phyloP scores from a whole-genome alignment of 805 yeast species.

The Barnettozyma pratensis region DNA sequence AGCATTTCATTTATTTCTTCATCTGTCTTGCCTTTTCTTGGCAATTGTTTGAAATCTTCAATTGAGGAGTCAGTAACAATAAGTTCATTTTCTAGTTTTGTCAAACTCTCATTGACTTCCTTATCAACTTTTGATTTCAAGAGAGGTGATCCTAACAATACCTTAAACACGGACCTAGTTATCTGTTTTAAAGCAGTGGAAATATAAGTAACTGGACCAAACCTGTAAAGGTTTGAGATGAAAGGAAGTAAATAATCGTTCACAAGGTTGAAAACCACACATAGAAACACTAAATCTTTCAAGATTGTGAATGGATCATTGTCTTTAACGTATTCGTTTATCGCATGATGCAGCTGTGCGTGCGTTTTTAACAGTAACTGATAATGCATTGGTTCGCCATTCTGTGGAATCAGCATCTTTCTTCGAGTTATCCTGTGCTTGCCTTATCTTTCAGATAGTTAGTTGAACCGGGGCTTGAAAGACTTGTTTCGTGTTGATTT shows the following conservation, averaged over 20 bases:
- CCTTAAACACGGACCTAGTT: slow-evolving; percentile 19
- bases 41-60: slow-evolving; percentile 45
- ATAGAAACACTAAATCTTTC: background rate
- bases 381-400: background rate
- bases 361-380: background rate
- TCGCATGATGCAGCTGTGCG: background rate
- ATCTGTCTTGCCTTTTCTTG: slow-evolving; percentile 51
- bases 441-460: too few relatives aligned
- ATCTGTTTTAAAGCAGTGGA: background rate
- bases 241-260: background rate
- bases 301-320: background rate
- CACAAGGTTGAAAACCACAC: background rate
- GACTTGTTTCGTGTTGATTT: background rate
- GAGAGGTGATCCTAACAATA: slow-evolving; percentile 44
- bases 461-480: too few relatives aligned
- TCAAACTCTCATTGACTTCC: slow-evolving; percentile 48
- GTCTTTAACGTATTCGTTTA: background rate
- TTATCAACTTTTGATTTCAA: slow-evolving; percentile 50
- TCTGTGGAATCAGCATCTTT: background rate
- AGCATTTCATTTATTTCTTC: slow-evolving; percentile 45
- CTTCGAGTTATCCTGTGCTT: too few relatives aligned
- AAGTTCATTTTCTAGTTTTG: slow-evolving; percentile 49
- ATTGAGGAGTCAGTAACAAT: slow-evolving; percentile 48
- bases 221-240: background rate
- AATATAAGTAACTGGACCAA: background rate